Evolutionary conservation across 495 filamentous ascomycete species (phyloP).

Genomic region (Hyaloscypha hepaticicola): DNA sequence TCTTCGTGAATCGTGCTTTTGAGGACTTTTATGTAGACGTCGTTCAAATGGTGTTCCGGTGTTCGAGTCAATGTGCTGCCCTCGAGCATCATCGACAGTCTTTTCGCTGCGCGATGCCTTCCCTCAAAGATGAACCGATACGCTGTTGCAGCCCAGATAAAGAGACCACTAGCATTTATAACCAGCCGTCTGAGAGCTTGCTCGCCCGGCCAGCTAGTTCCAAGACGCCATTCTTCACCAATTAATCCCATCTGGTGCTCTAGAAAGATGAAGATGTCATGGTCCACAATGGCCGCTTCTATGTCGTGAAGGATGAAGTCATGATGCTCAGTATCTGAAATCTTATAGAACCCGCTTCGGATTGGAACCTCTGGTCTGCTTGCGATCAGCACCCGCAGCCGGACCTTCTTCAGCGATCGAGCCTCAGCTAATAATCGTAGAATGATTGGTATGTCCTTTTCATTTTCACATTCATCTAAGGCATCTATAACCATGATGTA

Average conservation of each 20-base stretch:
- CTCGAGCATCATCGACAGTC: background rate
- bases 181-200: constrained; percentile 16
- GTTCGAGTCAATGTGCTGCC: background rate
- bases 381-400: constrained; percentile 36
- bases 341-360: constrained; percentile 15
- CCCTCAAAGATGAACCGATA: constrained; percentile 18
- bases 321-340: constrained; percentile 16
- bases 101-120: constrained; percentile 4
- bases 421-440: constrained; percentile 32
- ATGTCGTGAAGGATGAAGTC: constrained; percentile 31
- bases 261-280: constrained; percentile 23
- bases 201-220: constrained; percentile 8
- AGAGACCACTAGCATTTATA: constrained; percentile 10
- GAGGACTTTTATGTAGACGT: constrained; percentile 19
- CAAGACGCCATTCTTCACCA: constrained; percentile 11
- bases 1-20: constrained; percentile 2
- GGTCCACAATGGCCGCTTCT: constrained; percentile 17
- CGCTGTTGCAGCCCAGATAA: background rate
- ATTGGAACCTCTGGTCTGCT: constrained; percentile 39
- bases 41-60: constrained; percentile 17
- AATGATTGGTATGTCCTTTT: constrained; percentile 29
- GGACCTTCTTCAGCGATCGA: constrained; percentile 21
- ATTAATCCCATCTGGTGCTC: constrained; percentile 10
- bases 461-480: constrained; percentile 28
- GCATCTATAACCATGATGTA: constrained; percentile 28